These are phyloP conservation scores for Alnus rubra DNA, from an alignment of 306 rosid genomes.

Conservation along the genomic window DNA sequence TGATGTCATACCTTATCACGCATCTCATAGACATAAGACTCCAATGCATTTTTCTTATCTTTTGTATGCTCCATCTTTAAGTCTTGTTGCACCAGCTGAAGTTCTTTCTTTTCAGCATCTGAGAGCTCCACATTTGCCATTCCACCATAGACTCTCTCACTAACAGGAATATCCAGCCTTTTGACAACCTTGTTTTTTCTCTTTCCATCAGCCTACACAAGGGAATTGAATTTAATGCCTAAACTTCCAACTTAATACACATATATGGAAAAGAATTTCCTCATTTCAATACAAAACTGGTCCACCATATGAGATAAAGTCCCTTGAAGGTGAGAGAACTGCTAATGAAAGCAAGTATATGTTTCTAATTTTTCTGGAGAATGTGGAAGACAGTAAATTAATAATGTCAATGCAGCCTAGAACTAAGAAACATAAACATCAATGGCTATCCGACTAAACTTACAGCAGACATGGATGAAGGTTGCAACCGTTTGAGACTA, in stretches of 20 bases:
- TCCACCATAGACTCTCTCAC: neutral
- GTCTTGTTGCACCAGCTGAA: constrained; percentile 9
- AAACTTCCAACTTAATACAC: neutral
- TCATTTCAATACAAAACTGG: neutral
- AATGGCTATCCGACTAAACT: neutral
- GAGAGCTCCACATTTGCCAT: neutral
- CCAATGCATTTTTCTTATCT: constrained; percentile 5
- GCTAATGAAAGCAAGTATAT: neutral
- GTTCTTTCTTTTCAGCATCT: neutral
- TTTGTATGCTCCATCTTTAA: constrained; percentile 2
- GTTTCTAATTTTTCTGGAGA: neutral
- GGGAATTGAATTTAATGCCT: neutral
- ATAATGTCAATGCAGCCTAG: neutral
- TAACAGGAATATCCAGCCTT: neutral
- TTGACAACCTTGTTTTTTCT: neutral
- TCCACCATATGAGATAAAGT: neutral
- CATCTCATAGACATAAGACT: constrained; percentile 1
- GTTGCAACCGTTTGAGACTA: constrained; percentile 13
- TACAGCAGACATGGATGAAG: constrained; percentile 38
- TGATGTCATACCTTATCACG: constrained; percentile 4
- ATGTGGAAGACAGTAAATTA: neutral
- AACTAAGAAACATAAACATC: neutral
- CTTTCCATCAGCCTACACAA: neutral
- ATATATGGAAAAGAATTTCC: neutral
- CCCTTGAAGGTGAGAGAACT: neutral